Evolutionary conservation across 208 protist genomes (phyloP), one percentile per base, ranked within the genome.

Genomic region (Leishmania arabica): DNA sequence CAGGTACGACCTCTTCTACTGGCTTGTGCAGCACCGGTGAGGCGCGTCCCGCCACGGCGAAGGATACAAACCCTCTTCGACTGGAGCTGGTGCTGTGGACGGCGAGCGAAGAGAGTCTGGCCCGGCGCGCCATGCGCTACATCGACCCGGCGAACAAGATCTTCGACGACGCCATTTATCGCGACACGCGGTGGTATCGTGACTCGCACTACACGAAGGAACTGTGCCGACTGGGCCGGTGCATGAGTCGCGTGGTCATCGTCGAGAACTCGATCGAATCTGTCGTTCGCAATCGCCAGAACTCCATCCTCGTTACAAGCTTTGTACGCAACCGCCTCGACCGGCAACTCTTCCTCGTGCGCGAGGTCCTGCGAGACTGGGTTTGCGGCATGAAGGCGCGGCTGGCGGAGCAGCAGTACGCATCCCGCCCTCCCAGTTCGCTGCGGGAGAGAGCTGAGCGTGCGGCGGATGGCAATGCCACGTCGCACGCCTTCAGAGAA

Each of bases 221-320:
- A 60, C 85, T 98, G 73, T 86, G 88, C 45, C 93, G 89, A 17
- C 87, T 98, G 0, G 95, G 95, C 17, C 90, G 95, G 1, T 40
- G 56, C 24, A 85, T 98, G 77, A 82, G 92, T n/a, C 88, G 88
- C 75, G 85, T 90, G 47, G 90, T 95, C 65, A 97, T 98, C 79
- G 88, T 98, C n/a, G 94, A 98, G 80, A 98, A 98, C 86, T 89
- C 92, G n/a, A 87, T 93, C n/a, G 79, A 87, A n/a, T 96, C 90
- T 9, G 94, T 98, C 31, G 76, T 78, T 47, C 80, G 94, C 62
- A 98, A 98, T 81, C 88, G 92, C 54, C 65, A 76, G 72, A 92
- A 97, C 80, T 90, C 93, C 21, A 94, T 98, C 64, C 84, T 98
- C 40, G 92, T 98, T n/a, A 90, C 84, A 15, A 95, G 95, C 72